These are phyloP conservation scores for Patellaria atrata DNA, from an alignment of 495 filamentous ascomycete species.

Conservation along the genomic window DNA sequence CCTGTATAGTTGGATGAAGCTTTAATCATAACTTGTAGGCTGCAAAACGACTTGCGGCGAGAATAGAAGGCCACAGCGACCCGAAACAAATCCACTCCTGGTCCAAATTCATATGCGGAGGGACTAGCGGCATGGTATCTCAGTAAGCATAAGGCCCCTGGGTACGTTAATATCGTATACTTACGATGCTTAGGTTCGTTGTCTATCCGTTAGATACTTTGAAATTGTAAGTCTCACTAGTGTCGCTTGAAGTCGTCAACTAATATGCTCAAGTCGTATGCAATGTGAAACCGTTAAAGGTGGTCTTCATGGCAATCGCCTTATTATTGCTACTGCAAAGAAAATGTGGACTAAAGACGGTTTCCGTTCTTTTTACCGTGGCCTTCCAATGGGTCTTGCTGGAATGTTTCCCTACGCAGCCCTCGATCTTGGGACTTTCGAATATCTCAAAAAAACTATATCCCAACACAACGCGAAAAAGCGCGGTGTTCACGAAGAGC, in stretches of 20 bases:
- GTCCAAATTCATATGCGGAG: constrained; percentile 84
- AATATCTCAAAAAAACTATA: constrained; percentile 70
- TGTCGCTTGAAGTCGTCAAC: constrained; percentile 6
- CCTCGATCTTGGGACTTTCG: constrained; percentile 90
- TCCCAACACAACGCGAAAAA: constrained; percentile 53
- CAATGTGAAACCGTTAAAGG: constrained; percentile 87
- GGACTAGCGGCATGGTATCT: constrained; percentile 80
- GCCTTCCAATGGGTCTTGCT: constrained; percentile 77
- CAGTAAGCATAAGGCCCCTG: constrained; percentile 45
- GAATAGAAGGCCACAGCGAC: constrained; percentile 78
- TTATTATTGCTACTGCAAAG: constrained; percentile 65
- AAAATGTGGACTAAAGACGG: constrained; percentile 74
- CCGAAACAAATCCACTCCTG: constrained; percentile 53
- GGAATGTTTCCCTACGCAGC: constrained; percentile 98
- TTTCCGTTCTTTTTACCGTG: constrained; percentile 70
- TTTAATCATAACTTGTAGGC: constrained; percentile 36
- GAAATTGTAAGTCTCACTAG: constrained; percentile 56
- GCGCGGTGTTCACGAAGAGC: constrained; percentile 62
- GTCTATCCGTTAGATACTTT: constrained; percentile 95
- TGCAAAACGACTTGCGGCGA: constrained; percentile 73
- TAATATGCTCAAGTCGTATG: constrained; percentile 45
- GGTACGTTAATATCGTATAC: constrained; percentile 2
- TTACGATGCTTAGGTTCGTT: constrained; percentile 45
- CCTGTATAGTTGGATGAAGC: constrained; percentile 1
- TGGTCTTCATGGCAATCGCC: constrained; percentile 67